Evolutionary conservation across 768 basidiomycete species (phyloP), one percentile per base, ranked within the genome.

Genomic region (Botryobasidium botryosum): DNA sequence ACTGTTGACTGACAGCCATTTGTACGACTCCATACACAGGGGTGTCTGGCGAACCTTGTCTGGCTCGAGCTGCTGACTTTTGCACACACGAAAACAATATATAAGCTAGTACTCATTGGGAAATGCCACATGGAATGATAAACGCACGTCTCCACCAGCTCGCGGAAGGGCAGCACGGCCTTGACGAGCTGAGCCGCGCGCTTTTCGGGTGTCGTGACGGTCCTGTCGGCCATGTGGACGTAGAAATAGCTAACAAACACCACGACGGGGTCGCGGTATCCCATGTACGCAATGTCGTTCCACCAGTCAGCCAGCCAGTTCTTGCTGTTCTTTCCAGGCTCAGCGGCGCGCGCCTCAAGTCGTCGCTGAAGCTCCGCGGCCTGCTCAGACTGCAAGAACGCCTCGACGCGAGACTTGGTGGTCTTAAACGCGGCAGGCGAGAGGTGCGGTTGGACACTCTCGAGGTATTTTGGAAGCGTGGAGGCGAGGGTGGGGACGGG

Each of bases 291-390:
- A 4, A 61, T 72, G 28, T 94, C 86, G 62, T 97, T 91, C 92
- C 92, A 99, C 94, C 94, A 99, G 42, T 92, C 87, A 38, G 73
- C 71, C n/a, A 99, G 68, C 94, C 94, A 99, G 65, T 71, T 90
- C 17, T 62, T 60, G 46, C 58, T 44, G 15, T 53, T 65, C 66
- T 43, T 64, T 60, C 15, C 60, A 1, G 73, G 70, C 21, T 74
- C 67, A 0, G 68, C 66, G 0, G 88, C 87, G 2, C 90, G 73
- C 18, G 71, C 68, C 56, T 85, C 68, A 27, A 97, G 68, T 2
- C 94, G 69, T 28, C 64, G 60, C 62, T 97, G 92, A 10, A 97
- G 70, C 45, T 75, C 72, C 13, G 70, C 67, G 1, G 75, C 76
- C 43, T 74, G 71, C 0, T 79, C 72, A 0, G 81, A 85, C 7